phyloP scores from a whole-genome alignment of 2,329 filamentous ascomycete genomes.

The Pestalotiopsis sp. region DNA sequence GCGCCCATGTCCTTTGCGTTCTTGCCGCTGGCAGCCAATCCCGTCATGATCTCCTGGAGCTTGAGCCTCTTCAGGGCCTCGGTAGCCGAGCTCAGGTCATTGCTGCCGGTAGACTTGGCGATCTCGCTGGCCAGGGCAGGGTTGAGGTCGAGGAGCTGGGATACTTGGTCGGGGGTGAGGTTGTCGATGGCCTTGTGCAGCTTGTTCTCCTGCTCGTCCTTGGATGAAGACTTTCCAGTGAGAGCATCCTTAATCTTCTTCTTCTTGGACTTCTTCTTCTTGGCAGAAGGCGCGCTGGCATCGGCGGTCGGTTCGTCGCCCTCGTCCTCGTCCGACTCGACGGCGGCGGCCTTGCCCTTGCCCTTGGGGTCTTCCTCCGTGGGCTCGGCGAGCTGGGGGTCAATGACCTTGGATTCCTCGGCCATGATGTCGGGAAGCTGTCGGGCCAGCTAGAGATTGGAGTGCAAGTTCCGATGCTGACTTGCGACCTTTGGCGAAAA shows the following conservation, averaged over 20 bases:
- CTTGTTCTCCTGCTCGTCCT: conserved; percentile 39
- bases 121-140: conserved; percentile 70
- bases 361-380: conserved; percentile 46
- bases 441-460: neutral
- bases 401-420: conserved; percentile 66
- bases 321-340: conserved; percentile 45
- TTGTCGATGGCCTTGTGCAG: conserved; percentile 51
- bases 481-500: neutral
- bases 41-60: conserved; percentile 74
- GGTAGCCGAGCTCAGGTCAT: conserved; percentile 39
- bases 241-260: conserved; percentile 59
- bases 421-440: conserved; percentile 32
- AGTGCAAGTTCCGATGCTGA: neutral
- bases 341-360: conserved; percentile 43
- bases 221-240: conserved; percentile 36
- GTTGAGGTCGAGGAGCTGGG: conserved; percentile 72
- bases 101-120: conserved; percentile 38
- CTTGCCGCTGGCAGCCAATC: conserved; percentile 76
- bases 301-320: conserved; percentile 28
- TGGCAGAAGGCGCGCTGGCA: conserved; percentile 47
- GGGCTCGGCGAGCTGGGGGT: conserved; percentile 42
- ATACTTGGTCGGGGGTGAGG: conserved; percentile 59
- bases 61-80: conserved; percentile 64
- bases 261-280: conserved; percentile 70
- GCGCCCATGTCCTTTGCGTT: conserved; percentile 95